phyloP scores from a whole-genome alignment of 371 early-diverging fungal genomes.

The Mucor plumbeus region DNA sequence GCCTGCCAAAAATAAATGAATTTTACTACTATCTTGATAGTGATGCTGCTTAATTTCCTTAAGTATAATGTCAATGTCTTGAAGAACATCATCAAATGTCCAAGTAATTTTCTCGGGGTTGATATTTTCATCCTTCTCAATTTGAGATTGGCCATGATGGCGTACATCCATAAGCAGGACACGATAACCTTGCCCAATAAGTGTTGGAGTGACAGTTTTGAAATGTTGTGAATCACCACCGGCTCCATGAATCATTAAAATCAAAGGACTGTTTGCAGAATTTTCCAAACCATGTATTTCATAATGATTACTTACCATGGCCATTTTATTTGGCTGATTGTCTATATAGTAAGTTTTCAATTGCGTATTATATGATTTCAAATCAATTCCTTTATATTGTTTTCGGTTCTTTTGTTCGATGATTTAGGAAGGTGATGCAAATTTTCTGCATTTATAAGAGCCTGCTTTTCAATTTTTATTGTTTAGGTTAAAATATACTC shows the following conservation, averaged over 20 bases:
- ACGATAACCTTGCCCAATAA: slow-evolving; percentile 29
- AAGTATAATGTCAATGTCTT: slow-evolving; percentile 31
- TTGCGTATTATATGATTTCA: neutral
- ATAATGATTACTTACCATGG: slow-evolving; percentile 13
- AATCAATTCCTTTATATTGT: neutral
- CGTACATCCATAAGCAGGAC: slow-evolving; percentile 41
- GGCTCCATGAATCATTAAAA: slow-evolving; percentile 44
- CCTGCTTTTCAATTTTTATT: too few species aligned
- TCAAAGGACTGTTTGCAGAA: neutral
- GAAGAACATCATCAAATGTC: slow-evolving; percentile 21
- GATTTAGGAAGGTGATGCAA: slow-evolving; percentile 23
- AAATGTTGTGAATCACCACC: slow-evolving; percentile 45
- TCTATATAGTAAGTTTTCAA: neutral
- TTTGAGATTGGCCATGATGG: slow-evolving; percentile 43
- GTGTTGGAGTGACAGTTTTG: slow-evolving; percentile 18
- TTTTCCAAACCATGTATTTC: slow-evolving; percentile 21
- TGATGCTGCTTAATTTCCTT: slow-evolving; percentile 17
- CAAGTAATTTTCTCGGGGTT: neutral
- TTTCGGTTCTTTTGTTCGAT: slow-evolving; percentile 27
- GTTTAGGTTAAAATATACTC: too few species aligned
- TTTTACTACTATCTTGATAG: slow-evolving; percentile 2
- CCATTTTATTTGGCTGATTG: neutral
- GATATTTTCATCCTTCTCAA: neutral
- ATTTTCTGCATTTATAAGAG: neutral
- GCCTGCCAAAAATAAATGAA: slow-evolving; percentile 36